Evolutionary conservation across 2,329 filamentous ascomycete species (phyloP).

Genomic region (Verticillium klebahnii): DNA sequence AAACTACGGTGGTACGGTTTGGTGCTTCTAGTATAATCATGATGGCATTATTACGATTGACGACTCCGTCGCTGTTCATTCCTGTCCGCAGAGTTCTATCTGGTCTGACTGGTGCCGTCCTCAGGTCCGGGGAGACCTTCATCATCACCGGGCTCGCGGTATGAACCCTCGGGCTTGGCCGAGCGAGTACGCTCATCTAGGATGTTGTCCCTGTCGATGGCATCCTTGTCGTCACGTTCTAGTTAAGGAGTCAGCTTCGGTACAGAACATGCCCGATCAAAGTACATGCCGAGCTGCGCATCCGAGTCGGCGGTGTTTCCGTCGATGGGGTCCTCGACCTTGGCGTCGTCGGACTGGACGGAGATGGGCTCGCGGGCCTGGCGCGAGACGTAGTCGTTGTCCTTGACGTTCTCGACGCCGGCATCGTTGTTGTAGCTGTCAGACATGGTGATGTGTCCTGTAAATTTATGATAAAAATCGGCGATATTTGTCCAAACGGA

Average conservation of each 20-base stretch:
- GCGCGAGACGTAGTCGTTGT: constrained; percentile 26
- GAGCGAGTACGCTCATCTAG: constrained; percentile 27
- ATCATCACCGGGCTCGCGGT: constrained; percentile 28
- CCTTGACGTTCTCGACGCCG: constrained; percentile 1
- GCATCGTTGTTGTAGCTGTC: constrained; percentile 5
- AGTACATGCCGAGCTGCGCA: constrained; percentile 25
- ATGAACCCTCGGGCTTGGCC: constrained; percentile 20
- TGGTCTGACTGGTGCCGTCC: background rate
- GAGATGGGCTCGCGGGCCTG: constrained; percentile 23
- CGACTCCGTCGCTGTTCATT: background rate
- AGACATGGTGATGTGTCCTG: constrained; percentile 4
- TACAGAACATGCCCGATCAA: fast-evolving
- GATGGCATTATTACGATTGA: background rate
- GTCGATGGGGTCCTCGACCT: constrained; percentile 27
- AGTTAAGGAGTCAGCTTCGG: background rate
- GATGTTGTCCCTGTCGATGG: constrained; percentile 32
- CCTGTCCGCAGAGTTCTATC: background rate
- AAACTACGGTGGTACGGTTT: no score
- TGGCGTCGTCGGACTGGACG: constrained; percentile 25
- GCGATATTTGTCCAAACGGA: no score
- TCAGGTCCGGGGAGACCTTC: constrained; percentile 12
- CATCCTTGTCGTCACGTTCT: constrained; percentile 31
- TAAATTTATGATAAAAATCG: background rate
- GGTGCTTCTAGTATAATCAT: no score
- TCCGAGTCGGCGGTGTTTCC: constrained; percentile 24